Evolutionary conservation across 2,329 filamentous ascomycete species (phyloP).

Genomic region (Alternaria viburni): DNA sequence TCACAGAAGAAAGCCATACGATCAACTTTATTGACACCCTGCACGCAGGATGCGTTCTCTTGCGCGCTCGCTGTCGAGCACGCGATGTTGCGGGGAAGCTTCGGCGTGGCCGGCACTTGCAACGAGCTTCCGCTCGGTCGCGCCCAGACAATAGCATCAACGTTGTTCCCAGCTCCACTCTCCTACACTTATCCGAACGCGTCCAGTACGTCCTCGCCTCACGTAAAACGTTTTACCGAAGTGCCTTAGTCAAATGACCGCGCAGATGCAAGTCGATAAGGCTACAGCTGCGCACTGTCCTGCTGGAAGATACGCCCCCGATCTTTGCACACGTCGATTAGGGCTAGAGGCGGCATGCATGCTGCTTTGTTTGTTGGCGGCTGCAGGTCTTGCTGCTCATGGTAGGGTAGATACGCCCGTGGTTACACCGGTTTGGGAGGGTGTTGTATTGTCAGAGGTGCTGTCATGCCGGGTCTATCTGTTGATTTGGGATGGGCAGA

Average conservation of each 20-base stretch:
- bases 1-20: neutral
- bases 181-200: constrained; percentile 19
- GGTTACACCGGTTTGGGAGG: constrained; percentile 29
- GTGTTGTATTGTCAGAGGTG: constrained; percentile 24
- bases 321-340: constrained; percentile 23
- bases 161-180: constrained; percentile 12
- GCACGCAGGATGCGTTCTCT: neutral
- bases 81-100: neutral
- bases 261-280: constrained; percentile 43
- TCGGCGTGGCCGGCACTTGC: neutral
- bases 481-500: constrained; percentile 10
- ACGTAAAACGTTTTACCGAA: constrained; percentile 40
- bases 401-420: constrained; percentile 12
- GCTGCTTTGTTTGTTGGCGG: constrained; percentile 19
- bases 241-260: constrained; percentile 40
- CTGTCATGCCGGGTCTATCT: constrained; percentile 33
- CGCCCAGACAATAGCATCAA: constrained; percentile 7
- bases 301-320: constrained; percentile 18
- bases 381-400: constrained; percentile 16
- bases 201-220: constrained; percentile 10
- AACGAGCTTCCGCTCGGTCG: neutral
- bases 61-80: neutral
- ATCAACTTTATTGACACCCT: neutral
- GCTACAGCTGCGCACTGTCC: constrained; percentile 26
- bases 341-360: constrained; percentile 27